A percentile compares a stretch with the other conserved stretches of the same genome.
Conservation (phyloP, 2,329 filamentous ascomycete genomes). For the Elsinoe arachidis region DNA sequence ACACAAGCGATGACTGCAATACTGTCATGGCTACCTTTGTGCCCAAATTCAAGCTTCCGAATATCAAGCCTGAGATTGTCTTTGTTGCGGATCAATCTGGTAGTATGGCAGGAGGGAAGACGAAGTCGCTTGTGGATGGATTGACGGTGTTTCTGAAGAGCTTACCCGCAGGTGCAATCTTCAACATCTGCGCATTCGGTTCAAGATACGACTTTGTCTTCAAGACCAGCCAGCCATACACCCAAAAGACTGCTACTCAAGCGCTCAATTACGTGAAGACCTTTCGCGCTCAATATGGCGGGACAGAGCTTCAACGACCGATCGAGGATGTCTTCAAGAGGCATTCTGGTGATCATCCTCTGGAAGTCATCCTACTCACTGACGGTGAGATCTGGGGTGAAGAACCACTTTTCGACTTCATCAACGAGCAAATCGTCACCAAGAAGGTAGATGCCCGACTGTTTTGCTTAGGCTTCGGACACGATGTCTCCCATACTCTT, state of each 20-base stretch:
- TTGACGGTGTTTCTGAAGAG: conserved; percentile 58
- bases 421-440: conserved; percentile 36
- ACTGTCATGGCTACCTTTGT: conserved; percentile 65
- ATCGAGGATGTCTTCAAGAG: conserved; percentile 39
- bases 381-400: conserved; percentile 49
- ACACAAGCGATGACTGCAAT: conserved; percentile 44
- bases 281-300: conserved; percentile 43
- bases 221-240: conserved; percentile 40
- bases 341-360: conserved; percentile 37
- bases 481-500: conserved; percentile 46
- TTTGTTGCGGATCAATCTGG: conserved; percentile 66
- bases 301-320: conserved; percentile 45
- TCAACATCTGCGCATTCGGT: conserved; percentile 65
- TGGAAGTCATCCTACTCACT: conserved; percentile 49
- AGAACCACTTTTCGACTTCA: conserved; percentile 38
- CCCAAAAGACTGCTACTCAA: conserved; percentile 35
- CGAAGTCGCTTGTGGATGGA: conserved; percentile 46
- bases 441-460: conserved; percentile 42
- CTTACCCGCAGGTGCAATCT: conserved; percentile 53
- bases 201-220: conserved; percentile 39
- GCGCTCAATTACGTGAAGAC: conserved; percentile 36
- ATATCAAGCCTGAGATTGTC: conserved; percentile 53
- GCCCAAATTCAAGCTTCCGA: conserved; percentile 56
- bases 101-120: conserved; percentile 49
- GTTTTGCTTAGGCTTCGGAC: conserved; percentile 50